These are phyloP conservation scores for Leptoxyphium fumago DNA, from an alignment of 2,329 filamentous ascomycete genomes.

Conservation along the genomic window DNA sequence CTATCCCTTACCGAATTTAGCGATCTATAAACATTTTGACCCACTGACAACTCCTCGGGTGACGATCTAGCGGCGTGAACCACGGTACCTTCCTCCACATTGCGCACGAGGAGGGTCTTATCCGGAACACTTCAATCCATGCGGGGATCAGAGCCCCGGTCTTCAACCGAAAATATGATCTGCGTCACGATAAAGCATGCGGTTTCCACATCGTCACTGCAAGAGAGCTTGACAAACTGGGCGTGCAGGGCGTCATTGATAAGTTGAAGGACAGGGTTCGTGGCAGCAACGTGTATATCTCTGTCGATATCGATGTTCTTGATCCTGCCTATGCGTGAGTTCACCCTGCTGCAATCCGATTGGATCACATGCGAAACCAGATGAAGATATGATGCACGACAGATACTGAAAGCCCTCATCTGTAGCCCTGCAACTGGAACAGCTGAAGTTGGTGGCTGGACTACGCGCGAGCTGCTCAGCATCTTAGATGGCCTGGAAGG, in stretches of 20 bases:
- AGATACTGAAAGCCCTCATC: neutral
- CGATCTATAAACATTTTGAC: neutral
- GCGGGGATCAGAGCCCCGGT: conserved; percentile 46
- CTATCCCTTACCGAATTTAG: too few relatives aligned
- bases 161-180: conserved; percentile 32
- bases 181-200: conserved; percentile 42
- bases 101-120: conserved; percentile 46
- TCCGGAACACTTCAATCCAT: conserved; percentile 44
- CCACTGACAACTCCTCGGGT: neutral
- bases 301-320: conserved; percentile 42
- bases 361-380: neutral
- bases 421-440: conserved; percentile 37
- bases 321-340: conserved; percentile 35
- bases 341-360: neutral
- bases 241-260: conserved; percentile 33
- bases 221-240: conserved; percentile 37
- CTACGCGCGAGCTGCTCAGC: conserved; percentile 42
- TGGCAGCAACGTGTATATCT: conserved; percentile 40
- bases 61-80: conserved; percentile 33
- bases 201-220: conserved; percentile 45
- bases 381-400: conserved; percentile 1
- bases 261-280: conserved; percentile 36
- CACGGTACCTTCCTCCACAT: conserved; percentile 50
- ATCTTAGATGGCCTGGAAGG: conserved; percentile 45
- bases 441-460: conserved; percentile 47